These are phyloP conservation scores for Penicillium sp. DNA, from an alignment of 2,329 filamentous ascomycete species.

Conservation along the genomic window DNA sequence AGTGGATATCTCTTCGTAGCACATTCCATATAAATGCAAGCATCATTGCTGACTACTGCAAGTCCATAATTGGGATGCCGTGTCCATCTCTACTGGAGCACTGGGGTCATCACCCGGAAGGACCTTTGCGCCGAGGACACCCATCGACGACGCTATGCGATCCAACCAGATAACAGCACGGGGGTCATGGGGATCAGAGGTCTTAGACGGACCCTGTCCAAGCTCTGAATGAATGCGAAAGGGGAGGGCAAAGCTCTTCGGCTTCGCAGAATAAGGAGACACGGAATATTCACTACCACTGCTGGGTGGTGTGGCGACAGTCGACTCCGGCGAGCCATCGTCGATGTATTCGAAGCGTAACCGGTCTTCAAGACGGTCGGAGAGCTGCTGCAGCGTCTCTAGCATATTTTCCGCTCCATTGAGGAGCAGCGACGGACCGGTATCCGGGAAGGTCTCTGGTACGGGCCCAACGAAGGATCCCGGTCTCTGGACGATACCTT, in stretches of 20 bases:
- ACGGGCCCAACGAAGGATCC: constrained; percentile 24
- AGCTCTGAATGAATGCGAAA: constrained; percentile 29
- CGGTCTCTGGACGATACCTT: constrained; percentile 20
- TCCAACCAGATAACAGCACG: constrained; percentile 29
- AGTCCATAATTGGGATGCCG: background rate
- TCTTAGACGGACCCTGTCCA: constrained; percentile 19
- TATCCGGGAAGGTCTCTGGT: constrained; percentile 22
- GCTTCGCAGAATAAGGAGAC: background rate
- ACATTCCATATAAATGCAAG: background rate
- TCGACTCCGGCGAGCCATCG: constrained; percentile 13
- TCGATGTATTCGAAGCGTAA: constrained; percentile 8
- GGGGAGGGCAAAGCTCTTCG: constrained; percentile 12
- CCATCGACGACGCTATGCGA: constrained; percentile 32
- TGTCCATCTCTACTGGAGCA: background rate
- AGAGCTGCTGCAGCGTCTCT: constrained; percentile 16
- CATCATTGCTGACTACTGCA: background rate
- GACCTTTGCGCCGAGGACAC: constrained; percentile 28
- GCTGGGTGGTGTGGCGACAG: constrained; percentile 6
- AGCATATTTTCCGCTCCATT: constrained; percentile 24
- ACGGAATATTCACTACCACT: constrained; percentile 9
- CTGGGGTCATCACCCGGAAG: background rate
- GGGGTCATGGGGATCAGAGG: constrained; percentile 21
- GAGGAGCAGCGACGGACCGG: constrained; percentile 24
- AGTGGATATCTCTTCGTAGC: background rate
- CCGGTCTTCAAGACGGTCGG: constrained; percentile 15